These are phyloP conservation scores for Cladobotryum protrusum DNA, from an alignment of 2,329 filamentous ascomycete species.

Conservation along the genomic window DNA sequence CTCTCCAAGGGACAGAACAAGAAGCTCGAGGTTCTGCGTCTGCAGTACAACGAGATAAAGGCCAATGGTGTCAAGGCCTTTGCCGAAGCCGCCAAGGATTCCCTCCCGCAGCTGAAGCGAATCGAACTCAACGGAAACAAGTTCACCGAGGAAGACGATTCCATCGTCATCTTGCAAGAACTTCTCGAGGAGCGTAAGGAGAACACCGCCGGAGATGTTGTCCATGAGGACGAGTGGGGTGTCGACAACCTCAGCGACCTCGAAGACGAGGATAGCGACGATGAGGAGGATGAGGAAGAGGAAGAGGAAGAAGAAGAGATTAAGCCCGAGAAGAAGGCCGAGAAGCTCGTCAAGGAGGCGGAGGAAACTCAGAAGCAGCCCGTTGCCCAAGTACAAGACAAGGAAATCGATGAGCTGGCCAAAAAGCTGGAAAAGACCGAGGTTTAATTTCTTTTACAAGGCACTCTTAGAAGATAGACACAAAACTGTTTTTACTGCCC, in stretches of 20 bases:
- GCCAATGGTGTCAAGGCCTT: conserved; percentile 66
- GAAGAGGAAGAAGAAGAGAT: conserved; percentile 63
- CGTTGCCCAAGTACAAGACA: conserved; percentile 63
- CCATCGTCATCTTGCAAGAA: conserved; percentile 60
- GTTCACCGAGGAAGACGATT: conserved; percentile 77
- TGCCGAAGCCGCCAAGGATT: conserved; percentile 57
- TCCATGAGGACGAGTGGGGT: conserved; percentile 77
- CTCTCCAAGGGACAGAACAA: conserved; percentile 69
- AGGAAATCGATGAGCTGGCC: conserved; percentile 75
- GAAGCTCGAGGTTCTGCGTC: conserved; percentile 71
- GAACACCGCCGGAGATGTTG: conserved; percentile 55
- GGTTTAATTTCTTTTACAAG: conserved; percentile 32
- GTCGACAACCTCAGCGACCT: conserved; percentile 83
- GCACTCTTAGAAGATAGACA: background rate
- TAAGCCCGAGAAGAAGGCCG: conserved; percentile 57
- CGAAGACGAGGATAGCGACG: conserved; percentile 66
- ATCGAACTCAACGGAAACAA: conserved; percentile 96
- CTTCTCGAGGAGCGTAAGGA: conserved; percentile 75
- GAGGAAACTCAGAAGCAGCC: conserved; percentile 69
- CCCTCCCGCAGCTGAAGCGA: conserved; percentile 70
- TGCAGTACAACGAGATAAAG: conserved; percentile 95
- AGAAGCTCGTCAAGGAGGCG: conserved; percentile 63
- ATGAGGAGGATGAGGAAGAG: conserved; percentile 63
- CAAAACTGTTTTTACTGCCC: background rate
- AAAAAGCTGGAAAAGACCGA: conserved; percentile 66